phyloP scores from a whole-genome alignment of 805 yeast species.

The Saccharomycopsis sp. region DNA sequence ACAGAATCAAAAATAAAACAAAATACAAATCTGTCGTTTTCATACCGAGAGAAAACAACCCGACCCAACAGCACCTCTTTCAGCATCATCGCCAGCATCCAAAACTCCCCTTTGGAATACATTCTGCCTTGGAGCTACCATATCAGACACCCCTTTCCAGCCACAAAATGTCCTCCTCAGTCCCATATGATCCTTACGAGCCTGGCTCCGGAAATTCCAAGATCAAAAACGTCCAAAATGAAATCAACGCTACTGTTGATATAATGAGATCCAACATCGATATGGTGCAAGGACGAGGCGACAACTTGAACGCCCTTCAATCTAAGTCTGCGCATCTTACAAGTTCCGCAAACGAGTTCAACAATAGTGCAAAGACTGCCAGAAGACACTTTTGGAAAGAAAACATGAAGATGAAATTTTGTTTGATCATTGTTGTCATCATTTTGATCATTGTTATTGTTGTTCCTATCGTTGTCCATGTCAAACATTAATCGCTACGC shows the following conservation, averaged over 20 bases:
- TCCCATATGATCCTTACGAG: slow-evolving; percentile 81
- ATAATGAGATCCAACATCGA: slow-evolving; percentile 96
- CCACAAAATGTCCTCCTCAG: slow-evolving; percentile 69
- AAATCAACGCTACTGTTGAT: slow-evolving; percentile 93
- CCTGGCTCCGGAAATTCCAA: slow-evolving; percentile 68
- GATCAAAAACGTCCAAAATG: slow-evolving; percentile 62
- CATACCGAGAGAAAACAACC: neutral
- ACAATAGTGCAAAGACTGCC: slow-evolving; percentile 93
- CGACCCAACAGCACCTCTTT: no score
- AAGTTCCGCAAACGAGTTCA: slow-evolving; percentile 87
- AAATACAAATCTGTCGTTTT: neutral
- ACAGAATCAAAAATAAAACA: neutral
- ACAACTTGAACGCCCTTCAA: slow-evolving; percentile 83
- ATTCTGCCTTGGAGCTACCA: no score
- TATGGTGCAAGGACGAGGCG: slow-evolving; percentile 92
- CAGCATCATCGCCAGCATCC: no score
- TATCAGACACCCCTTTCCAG: no score
- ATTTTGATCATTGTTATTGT: slow-evolving; percentile 78
- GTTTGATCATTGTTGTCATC: slow-evolving; percentile 74
- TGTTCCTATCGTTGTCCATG: slow-evolving; percentile 91
- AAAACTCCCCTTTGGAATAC: no score
- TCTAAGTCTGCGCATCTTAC: slow-evolving; percentile 91
- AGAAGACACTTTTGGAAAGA: slow-evolving; percentile 99
- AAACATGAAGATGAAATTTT: slow-evolving; percentile 92
- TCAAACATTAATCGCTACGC: no score